These are phyloP conservation scores for Aspergillus bridgeri DNA, from an alignment of 495 filamentous ascomycete species.

Conservation along the genomic window DNA sequence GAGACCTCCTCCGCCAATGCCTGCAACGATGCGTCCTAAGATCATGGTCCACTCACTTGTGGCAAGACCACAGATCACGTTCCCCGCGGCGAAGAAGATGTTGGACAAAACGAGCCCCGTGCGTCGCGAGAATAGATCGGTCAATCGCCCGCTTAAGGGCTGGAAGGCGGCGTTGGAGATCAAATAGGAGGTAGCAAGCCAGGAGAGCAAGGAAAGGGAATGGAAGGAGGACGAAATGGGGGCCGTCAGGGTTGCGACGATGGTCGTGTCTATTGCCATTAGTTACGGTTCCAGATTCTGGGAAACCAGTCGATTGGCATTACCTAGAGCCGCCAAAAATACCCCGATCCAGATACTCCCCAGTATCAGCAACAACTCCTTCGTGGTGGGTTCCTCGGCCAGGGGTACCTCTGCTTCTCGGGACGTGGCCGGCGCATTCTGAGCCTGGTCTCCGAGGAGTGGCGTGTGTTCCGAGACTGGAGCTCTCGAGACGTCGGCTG, in stretches of 20 bases:
- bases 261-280: slow-evolving; percentile 59
- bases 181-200: slow-evolving; percentile 87
- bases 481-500: background rate
- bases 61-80: slow-evolving; percentile 82
- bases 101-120: slow-evolving; percentile 78
- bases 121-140: slow-evolving; percentile 82
- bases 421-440: slow-evolving; percentile 11
- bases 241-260: slow-evolving; percentile 81
- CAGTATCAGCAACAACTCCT: slow-evolving; percentile 42
- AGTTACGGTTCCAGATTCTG: slow-evolving; percentile 1
- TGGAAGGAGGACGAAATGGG: slow-evolving; percentile 84
- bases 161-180: slow-evolving; percentile 88
- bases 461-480: slow-evolving; percentile 40
- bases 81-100: slow-evolving; percentile 74
- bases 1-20: slow-evolving; percentile 81
- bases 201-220: slow-evolving; percentile 79
- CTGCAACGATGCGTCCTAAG: slow-evolving; percentile 74
- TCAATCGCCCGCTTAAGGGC: slow-evolving; percentile 78
- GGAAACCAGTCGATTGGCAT: slow-evolving; percentile 1
- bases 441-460: slow-evolving; percentile 29
- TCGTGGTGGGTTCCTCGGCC: slow-evolving; percentile 39
- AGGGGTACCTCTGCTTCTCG: slow-evolving; percentile 24
- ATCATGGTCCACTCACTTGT: slow-evolving; percentile 68
- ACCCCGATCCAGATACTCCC: slow-evolving; percentile 68
- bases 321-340: slow-evolving; percentile 74